Evolutionary conservation across 805 yeast species (phyloP).

Genomic region (Cyberlindnera saturnus): DNA sequence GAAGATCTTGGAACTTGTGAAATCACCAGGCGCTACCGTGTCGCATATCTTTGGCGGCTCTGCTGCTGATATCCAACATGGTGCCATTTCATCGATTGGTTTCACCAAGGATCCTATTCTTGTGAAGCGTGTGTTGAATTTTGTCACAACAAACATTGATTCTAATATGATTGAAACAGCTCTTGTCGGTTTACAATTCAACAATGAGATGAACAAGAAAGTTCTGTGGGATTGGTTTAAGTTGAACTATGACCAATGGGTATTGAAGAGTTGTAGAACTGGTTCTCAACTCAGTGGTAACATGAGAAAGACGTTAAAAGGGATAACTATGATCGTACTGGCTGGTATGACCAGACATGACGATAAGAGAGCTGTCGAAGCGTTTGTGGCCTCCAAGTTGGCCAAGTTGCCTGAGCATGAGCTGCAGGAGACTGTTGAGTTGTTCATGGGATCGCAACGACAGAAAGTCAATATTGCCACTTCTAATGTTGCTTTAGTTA

Average conservation of each 20-base stretch:
- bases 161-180: conserved; percentile 48
- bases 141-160: conserved; percentile 51
- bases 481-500: conserved; percentile 6
- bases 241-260: conserved; percentile 47
- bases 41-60: conserved; percentile 24
- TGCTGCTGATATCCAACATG: conserved; percentile 40
- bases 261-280: conserved; percentile 36
- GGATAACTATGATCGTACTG: conserved; percentile 29
- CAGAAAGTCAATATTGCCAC: conserved; percentile 13
- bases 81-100: conserved; percentile 51
- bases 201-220: conserved; percentile 27
- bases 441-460: conserved; percentile 7
- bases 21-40: conserved; percentile 41
- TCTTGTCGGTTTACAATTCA: conserved; percentile 46
- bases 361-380: conserved; percentile 21
- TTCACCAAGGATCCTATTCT: conserved; percentile 40
- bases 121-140: conserved; percentile 49
- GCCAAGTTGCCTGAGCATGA: conserved; percentile 33
- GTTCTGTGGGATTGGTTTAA: conserved; percentile 53
- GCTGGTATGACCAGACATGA: conserved; percentile 30
- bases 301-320: conserved; percentile 37
- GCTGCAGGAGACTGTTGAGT: conserved; percentile 21
- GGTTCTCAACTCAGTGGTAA: conserved; percentile 42
- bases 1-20: conserved; percentile 47
- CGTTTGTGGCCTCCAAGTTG: conserved; percentile 29